These are phyloP conservation scores for Saturnispora hagleri DNA, from an alignment of 805 yeast genomes.

Conservation along the genomic window DNA sequence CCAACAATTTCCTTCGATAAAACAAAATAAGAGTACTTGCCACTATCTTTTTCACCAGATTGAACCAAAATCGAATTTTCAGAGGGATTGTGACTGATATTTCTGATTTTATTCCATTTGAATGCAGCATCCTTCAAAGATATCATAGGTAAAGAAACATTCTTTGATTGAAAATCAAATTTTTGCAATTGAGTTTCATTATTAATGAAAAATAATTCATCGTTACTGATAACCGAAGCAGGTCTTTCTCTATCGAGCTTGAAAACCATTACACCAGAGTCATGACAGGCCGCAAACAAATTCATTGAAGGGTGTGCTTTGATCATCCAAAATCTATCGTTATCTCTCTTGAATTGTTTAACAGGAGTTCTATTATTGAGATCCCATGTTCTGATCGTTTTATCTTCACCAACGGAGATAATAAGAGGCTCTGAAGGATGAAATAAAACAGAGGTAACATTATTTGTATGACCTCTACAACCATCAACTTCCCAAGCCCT, in stretches of 20 bases:
- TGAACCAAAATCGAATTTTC: slow-evolving; percentile 82
- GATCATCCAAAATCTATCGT: slow-evolving; percentile 90
- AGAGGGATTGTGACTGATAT: slow-evolving; percentile 83
- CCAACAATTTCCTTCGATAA: slow-evolving; percentile 85
- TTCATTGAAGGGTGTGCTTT: slow-evolving; percentile 85
- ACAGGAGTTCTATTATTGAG: slow-evolving; percentile 87
- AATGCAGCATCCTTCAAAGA: slow-evolving; percentile 79
- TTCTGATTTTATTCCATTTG: slow-evolving; percentile 77
- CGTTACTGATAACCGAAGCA: slow-evolving; percentile 42
- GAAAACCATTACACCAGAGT: slow-evolving; percentile 95
- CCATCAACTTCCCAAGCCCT: slow-evolving; percentile 99
- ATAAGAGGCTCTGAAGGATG: slow-evolving; percentile 91
- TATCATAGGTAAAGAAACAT: slow-evolving; percentile 66
- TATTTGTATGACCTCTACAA: slow-evolving; percentile 94
- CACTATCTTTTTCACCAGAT: slow-evolving; percentile 60
- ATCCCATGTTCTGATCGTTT: slow-evolving; percentile 95
- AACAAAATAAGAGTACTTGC: slow-evolving; percentile 62
- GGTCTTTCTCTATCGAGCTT: slow-evolving; percentile 97
- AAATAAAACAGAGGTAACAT: slow-evolving; percentile 80
- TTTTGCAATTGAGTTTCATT: slow-evolving; percentile 79
- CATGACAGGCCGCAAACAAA: slow-evolving; percentile 93
- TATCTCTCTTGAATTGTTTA: slow-evolving; percentile 87
- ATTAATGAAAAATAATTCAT: slow-evolving; percentile 64
- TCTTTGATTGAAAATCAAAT: slow-evolving; percentile 58
- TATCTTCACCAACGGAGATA: slow-evolving; percentile 91